Percentiles rank a stretch among this genome's conserved stretches.
phyloP scores from a whole-genome alignment of 2,329 filamentous ascomycete species.

The Fusarium pininemorale region DNA sequence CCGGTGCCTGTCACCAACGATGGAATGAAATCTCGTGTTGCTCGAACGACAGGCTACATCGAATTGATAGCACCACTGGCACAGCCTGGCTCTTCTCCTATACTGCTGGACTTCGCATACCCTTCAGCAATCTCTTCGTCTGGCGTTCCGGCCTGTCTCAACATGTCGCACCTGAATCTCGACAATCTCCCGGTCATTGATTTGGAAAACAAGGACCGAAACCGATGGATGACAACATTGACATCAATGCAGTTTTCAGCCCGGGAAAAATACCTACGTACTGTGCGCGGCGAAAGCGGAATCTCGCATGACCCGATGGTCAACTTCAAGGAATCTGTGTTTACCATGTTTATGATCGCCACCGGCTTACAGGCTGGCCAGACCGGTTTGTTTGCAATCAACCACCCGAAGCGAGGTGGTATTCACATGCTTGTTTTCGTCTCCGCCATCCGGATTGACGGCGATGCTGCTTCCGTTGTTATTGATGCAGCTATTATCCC shows the following conservation, averaged over 20 bases:
- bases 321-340: slow-evolving; percentile 60
- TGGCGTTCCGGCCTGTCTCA: slow-evolving; percentile 49
- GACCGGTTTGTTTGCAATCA: slow-evolving; percentile 56
- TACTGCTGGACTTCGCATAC: slow-evolving; percentile 49
- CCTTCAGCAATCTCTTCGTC: slow-evolving; percentile 45
- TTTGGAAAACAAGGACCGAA: slow-evolving; percentile 45
- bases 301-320: slow-evolving; percentile 47
- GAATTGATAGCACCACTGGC: slow-evolving; percentile 53
- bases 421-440: slow-evolving; percentile 54
- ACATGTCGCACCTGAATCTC: slow-evolving; percentile 55
- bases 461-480: slow-evolving; percentile 52
- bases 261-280: slow-evolving; percentile 52
- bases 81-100: slow-evolving; percentile 31
- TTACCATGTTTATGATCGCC: slow-evolving; percentile 57
- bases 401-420: slow-evolving; percentile 48
- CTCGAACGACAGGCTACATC: slow-evolving; percentile 55
- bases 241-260: slow-evolving; percentile 53
- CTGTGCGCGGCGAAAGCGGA: slow-evolving; percentile 33
- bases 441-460: slow-evolving; percentile 56
- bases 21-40: slow-evolving; percentile 51
- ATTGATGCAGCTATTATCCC: slow-evolving; percentile 60
- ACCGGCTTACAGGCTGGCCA: slow-evolving; percentile 57
- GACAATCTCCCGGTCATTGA: slow-evolving; percentile 55
- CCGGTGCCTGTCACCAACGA: slow-evolving; percentile 51
- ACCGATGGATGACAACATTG: slow-evolving; percentile 52